Conservation (phyloP, 225 moss, liverwort and hornwort genomes). For the Marchantia paleacea region DNA sequence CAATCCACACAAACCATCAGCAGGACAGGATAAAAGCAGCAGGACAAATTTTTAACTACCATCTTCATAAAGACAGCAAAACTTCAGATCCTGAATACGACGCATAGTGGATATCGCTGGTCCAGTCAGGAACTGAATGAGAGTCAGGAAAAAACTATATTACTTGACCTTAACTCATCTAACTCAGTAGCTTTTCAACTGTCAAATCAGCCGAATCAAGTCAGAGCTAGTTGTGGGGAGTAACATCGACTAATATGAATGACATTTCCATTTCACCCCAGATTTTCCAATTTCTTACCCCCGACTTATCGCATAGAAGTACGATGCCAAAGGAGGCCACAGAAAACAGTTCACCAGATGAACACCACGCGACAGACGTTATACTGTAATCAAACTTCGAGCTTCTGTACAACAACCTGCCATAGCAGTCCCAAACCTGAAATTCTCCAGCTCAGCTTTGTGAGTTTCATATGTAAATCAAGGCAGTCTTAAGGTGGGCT, state of each 20-base stretch:
- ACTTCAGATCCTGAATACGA: too few species aligned
- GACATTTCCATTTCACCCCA: not conserved
- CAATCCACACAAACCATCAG: not conserved
- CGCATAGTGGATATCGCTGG: not conserved
- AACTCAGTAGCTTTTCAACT: too few species aligned
- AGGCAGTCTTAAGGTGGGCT: not conserved
- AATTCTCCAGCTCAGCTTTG: constrained; percentile 24
- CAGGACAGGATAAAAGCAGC: not conserved
- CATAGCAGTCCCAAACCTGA: constrained; percentile 93
- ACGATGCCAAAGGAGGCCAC: constrained; percentile 66
- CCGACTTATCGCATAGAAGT: constrained; percentile 66
- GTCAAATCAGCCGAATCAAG: too few species aligned
- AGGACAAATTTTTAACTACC: not conserved
- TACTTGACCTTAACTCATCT: too few species aligned
- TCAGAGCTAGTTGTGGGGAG: too few species aligned
- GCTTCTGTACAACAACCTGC: constrained; percentile 82
- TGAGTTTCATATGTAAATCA: not conserved
- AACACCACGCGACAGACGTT: constrained; percentile 76
- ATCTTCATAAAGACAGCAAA: not conserved
- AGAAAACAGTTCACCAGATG: constrained; percentile 72
- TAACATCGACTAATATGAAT: not conserved
- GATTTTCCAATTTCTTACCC: constrained; percentile 41
- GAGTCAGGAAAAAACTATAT: not conserved
- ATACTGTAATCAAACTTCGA: constrained; percentile 49
- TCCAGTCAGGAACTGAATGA: not conserved